Base-by-base conservation (phyloP, 768 basidiomycete genomes). In the Hydnum rufescens region DNA sequence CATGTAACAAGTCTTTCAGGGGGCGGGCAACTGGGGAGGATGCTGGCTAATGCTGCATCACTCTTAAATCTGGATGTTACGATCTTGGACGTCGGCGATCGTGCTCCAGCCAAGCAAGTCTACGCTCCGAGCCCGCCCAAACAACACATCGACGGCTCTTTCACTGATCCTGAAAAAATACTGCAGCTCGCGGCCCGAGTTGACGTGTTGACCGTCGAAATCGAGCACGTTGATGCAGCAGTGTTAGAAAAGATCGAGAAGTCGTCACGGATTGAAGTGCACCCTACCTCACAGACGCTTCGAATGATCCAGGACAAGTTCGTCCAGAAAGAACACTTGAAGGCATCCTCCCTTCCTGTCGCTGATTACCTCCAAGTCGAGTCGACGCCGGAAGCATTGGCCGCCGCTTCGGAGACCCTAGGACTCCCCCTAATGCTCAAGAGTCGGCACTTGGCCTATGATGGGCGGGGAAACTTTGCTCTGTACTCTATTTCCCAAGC, bases 351-450 rank as follows among this genome's bases (percentile, higher is more conserved):
- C 2, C 65, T 75, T 22, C 70, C 78, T 3, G 70, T 82, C 3
- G 71, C 73, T 1, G 71, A 74, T 6, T 96, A 78, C 59, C 55
- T 76, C 4, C 59, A 65, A 0, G 75, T 93, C 2, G 76, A 79
- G 3, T 65, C 74, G 0, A 70, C 73, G 0, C 59, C 65, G 0
- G 69, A 73, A 42, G 69, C 77, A 60, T 25, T 53, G 1, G 67
- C 86, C 13, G 64, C 66, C 30, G 66, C 67, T 16, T 82, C 75
- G 2, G 57, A 70, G 6, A 64, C 62, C 28, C 69, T 96, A 4
- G 89, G 93, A 1, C 68, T 89, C 5, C 92, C 93, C 0, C 66
- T 95, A 47, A 95, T 99, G 92, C 74, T 99, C 55, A 97, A 99
- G 68, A 86, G 82, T 54, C 74, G 87, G n/a, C 93, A 86, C 0